Evolutionary conservation across 23 red algal genomes (phyloP).

Genomic region (Gracilaria vermiculophylla): DNA sequence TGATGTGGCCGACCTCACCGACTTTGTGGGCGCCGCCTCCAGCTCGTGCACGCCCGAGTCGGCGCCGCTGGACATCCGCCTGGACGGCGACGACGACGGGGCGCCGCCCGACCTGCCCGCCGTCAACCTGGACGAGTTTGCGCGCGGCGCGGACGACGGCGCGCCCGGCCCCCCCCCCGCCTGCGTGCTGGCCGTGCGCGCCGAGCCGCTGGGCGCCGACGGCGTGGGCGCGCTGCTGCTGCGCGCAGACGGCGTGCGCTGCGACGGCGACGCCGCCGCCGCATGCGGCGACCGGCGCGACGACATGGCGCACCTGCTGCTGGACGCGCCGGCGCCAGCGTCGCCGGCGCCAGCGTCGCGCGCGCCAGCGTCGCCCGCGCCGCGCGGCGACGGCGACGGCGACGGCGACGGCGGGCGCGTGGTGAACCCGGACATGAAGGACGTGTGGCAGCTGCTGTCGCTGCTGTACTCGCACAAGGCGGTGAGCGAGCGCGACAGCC

Average conservation of each 20-base stretch:
- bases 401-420: not conserved
- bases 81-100: not conserved
- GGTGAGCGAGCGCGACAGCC: not conserved
- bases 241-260: not conserved
- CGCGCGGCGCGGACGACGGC: not conserved
- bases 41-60: not conserved
- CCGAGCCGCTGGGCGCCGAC: too few species aligned
- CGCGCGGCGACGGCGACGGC: not conserved
- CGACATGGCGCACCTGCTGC: not conserved
- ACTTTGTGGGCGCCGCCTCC: not conserved
- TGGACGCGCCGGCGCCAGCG: not conserved
- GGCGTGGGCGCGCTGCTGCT: too few species aligned
- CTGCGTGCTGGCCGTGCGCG: too few species aligned
- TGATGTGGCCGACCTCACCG: not conserved
- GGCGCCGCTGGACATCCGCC: not conserved
- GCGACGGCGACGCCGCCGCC: too few species aligned
- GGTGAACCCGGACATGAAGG: not conserved
- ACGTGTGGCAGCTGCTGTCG: not conserved
- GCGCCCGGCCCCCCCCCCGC: too few species aligned
- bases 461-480: not conserved
- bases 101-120: not conserved
- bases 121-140: conserved; percentile 9
- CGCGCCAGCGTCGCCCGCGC: too few species aligned
- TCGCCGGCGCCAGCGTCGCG: too few species aligned
- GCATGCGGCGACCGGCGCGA: not conserved